Base-by-base conservation (phyloP, 2,329 filamentous ascomycete species). In the Magnaporthiopsis rhizophila region DNA sequence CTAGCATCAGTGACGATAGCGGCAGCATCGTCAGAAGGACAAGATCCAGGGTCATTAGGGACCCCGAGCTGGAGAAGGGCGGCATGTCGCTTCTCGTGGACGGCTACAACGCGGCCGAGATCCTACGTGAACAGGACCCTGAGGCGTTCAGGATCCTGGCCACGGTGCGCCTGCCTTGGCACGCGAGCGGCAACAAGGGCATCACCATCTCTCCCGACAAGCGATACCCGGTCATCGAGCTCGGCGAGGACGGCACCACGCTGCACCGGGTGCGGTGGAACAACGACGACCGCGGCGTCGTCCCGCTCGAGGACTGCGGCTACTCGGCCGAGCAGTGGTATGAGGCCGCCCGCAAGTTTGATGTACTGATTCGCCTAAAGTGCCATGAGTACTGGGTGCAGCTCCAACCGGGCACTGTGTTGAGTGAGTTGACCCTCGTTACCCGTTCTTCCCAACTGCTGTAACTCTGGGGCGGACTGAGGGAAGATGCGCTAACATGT, bases 141-240 rank as follows among this genome's bases (percentile, higher is more conserved):
- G 68, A 77, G 0, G 82, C 85, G 1, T 94, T 87, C 71, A 70
- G 82, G 0, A 74, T 81, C 0, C 79, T 98, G 3, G 76, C 76
- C 28, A 77, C 70, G 0, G 79, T 85, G 0, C 79, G 80, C 12
- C 80, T 97, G 13, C 86, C 88, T 24, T 91, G 86, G 74, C 94
- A 98, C 74, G 89, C 93, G n/a, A 95, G 90, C 67, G 95, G 95
- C 12, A 97, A 97, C 71, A 80, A 89, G 66, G 91, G 90, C 38
- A 89, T 93, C 67, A 89, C 86, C 50, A 93, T 97, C 66, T 83
- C 89, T 62, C 91, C 94, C 0, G 84, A 88, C 65, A 79, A 77
- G 58, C 77, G 83, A 3, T 90, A 89, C 65, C 90, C 92, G 0
- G 91, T 97, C 1, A 78, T 98, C 11, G 86, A 88, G 65, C 77